Evolutionary conservation across 108 stramenopile species (phyloP), one percentile per base, ranked within the genome.

Genomic region (Cyclotella baltica): DNA sequence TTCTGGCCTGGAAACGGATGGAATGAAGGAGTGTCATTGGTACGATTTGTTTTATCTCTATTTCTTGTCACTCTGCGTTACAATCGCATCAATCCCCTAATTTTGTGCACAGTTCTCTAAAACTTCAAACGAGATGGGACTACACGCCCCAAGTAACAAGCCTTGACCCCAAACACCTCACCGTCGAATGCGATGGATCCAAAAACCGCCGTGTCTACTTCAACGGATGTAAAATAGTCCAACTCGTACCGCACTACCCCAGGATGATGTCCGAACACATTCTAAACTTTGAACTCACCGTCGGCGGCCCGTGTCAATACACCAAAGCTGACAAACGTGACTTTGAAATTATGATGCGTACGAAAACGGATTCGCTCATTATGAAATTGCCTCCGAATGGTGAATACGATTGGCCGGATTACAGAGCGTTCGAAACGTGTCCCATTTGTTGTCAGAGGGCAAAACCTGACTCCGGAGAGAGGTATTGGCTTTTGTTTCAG

Each of bases 301-400:
- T 89, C 29, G 89, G 82, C 18, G 89, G 89, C 19, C 78, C 85
- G 25, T 89, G 89, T 72, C 51, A 69, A n/a, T 89, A 87, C 51
- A 87, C 85, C 15, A 78, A 83, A 13, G 76, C 84, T 61, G 85
- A 87, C 57, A 87, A 75, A 65, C 82, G 86, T 68, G 86, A 89
- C 67, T 89, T 87, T 83, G 61, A 72, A 67, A 85, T 89, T 34
- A 89, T 89, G 89, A 86, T 89, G 85, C 78, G 89, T 62, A 86
- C 89, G 35, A 83, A 77, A 57, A 79, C 83, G 25, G 86, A 87
- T 69, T 84, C 85, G 6, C 46, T 30, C 13, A 79, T 83, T 22
- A 87, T 87, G 86, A 59, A 89, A 13, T 72, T 89, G 51, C 74
- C 83, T 38, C 78, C 84, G 15, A 89, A 87, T 73, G 85, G 85